Base-by-base conservation (phyloP, 371 early-diverging fungal genomes). In the Mucor sp. region DNA sequence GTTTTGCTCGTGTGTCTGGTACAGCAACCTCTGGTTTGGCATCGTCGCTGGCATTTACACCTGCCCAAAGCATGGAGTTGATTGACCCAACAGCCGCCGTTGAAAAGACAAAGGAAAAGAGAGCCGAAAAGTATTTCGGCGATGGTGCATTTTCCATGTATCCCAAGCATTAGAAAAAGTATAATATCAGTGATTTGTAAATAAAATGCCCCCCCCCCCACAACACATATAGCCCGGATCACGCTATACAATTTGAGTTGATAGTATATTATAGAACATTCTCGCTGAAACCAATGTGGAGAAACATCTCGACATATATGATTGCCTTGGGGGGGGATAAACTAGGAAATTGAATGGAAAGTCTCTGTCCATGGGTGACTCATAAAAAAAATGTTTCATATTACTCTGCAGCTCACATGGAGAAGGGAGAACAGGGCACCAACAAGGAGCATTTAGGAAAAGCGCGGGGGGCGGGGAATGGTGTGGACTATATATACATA, bases 1-100 rank as follows among this genome's bases (percentile, higher is more conserved):
- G 77, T 56, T 75, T 62, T 56, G 68, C 47, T 53, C 67, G 73
- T 53, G 37, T 83, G 21, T 75, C 82, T 33, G 84, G 85, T 19
- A 69, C 80, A 15, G 66, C 72, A 14, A 87, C 91, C 4, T 94
- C 97, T 19, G 99, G 99, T 7, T 81, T 97, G 37, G 89, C 97
- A 0, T 89, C 95, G 0, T 96, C 97, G 4, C 80, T 98, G 6
- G 93, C 98, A 4, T 97, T 98, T 67, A 98, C 97, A 4, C 97
- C 97, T 11, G 93, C 94, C 12, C 97, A 98, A 76, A 97, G 98
- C 60, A 91, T 98, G 74, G 98, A 97, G 74, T 76, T 98, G 28
- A 88, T 90, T 30, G 95, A 97, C 72, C 99, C 99, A 0, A 93
- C 92, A 28, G 86, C 89, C 7, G 80, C 79, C 4, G 84, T 89